Evolutionary conservation across 192 early-diverging fungal genomes (phyloP).

Genomic region (Umbelopsis ramanniana): DNA sequence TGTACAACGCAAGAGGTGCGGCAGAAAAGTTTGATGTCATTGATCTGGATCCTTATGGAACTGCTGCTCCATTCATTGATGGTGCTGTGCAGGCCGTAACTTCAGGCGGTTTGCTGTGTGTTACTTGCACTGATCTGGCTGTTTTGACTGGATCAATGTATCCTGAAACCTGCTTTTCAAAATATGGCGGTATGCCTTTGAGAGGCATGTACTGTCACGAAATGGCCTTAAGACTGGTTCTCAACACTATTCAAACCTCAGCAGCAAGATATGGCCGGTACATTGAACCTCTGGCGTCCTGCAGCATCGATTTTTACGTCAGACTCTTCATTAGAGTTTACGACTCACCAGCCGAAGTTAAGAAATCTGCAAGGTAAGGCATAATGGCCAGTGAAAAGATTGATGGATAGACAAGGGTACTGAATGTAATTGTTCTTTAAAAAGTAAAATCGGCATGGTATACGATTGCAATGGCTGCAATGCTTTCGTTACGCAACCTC

Average conservation of each 20-base stretch:
- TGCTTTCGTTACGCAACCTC: constrained; percentile 68
- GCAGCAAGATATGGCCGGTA: constrained; percentile 83
- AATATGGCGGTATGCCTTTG: constrained; percentile 92
- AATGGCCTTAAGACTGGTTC: constrained; percentile 88
- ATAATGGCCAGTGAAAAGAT: not conserved
- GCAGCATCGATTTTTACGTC: constrained; percentile 98
- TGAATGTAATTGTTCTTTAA: not conserved
- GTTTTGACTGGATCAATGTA: constrained; percentile 90
- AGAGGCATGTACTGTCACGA: constrained; percentile 93
- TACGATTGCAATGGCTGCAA: constrained; percentile 89
- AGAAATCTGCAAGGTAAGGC: constrained; percentile 71
- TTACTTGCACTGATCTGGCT: constrained; percentile 98
- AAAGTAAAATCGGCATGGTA: constrained; percentile 79
- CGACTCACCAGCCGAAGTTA: constrained; percentile 71
- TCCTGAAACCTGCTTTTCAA: constrained; percentile 88
- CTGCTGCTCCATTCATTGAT: constrained; percentile 94
- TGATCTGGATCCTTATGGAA: constrained; percentile 97
- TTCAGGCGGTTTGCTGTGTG: constrained; percentile 91
- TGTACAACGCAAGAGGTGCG: constrained; percentile 68
- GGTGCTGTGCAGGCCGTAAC: constrained; percentile 89
- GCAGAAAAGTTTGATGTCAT: constrained; percentile 78
- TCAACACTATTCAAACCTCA: constrained; percentile 81
- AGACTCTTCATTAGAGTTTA: constrained; percentile 94
- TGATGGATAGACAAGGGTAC: not conserved
- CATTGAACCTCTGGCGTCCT: constrained; percentile 88